Evolutionary conservation across 768 basidiomycete genomes (phyloP).

Genomic region (Amanita rimosa): DNA sequence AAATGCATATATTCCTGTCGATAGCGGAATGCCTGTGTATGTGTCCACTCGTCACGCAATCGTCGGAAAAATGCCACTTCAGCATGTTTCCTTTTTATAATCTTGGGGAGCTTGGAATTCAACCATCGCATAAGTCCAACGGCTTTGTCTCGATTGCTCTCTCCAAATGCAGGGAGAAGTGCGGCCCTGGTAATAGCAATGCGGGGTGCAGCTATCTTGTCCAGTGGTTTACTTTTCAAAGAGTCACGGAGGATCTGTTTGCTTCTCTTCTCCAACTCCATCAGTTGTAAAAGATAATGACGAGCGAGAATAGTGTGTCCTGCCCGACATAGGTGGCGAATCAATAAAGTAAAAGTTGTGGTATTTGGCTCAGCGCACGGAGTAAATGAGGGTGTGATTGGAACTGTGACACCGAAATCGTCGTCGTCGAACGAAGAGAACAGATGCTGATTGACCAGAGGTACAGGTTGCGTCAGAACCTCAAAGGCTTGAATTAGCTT

Average conservation of each 20-base stretch:
- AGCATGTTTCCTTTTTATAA: constrained; percentile 36
- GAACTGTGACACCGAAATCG: constrained; percentile 38
- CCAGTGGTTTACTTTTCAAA: constrained; percentile 12
- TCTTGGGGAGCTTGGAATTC: constrained; percentile 28
- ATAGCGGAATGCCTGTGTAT: background rate
- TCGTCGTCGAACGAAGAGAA: constrained; percentile 58
- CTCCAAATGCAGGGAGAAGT: constrained; percentile 45
- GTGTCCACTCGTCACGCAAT: constrained; percentile 14
- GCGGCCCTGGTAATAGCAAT: constrained; percentile 45
- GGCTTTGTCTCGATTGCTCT: constrained; percentile 48
- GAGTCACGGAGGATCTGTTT: constrained; percentile 13
- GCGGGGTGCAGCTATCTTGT: constrained; percentile 33
- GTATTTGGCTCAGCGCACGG: constrained; percentile 48
- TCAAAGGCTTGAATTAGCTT: constrained; percentile 70
- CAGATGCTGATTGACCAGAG: constrained; percentile 33
- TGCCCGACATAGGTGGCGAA: constrained; percentile 42
- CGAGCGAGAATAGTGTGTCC: constrained; percentile 44
- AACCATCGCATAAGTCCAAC: constrained; percentile 53
- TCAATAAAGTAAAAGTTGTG: constrained; percentile 50
- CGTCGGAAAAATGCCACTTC: constrained; percentile 32
- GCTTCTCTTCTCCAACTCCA: constrained; percentile 30
- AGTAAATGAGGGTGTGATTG: constrained; percentile 21
- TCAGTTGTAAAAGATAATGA: constrained; percentile 53
- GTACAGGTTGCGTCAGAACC: constrained; percentile 63
- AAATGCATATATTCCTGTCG: background rate